These are phyloP conservation scores for Knufia fluminis DNA, from an alignment of 2,329 filamentous ascomycete species.

Conservation along the genomic window DNA sequence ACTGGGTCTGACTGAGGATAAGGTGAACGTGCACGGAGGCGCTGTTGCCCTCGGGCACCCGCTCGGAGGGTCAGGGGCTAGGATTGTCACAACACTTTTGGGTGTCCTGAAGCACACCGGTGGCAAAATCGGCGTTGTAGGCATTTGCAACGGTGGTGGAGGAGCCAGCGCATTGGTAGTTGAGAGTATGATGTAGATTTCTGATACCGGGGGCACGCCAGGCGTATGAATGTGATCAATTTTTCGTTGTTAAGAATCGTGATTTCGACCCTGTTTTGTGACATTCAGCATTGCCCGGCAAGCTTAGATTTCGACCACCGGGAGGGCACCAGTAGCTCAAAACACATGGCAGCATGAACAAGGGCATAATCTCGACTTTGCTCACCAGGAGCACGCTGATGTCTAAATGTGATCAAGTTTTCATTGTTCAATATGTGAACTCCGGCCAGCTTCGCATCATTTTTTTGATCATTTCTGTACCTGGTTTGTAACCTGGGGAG, in stretches of 20 bases:
- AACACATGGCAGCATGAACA: too few species aligned
- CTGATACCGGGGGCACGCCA: neutral
- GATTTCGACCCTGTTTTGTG: neutral
- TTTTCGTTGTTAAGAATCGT: neutral
- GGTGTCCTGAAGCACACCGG: conserved; percentile 84
- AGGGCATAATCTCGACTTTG: too few species aligned
- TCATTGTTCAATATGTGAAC: too few species aligned
- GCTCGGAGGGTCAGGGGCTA: conserved; percentile 83
- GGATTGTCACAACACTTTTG: conserved; percentile 83
- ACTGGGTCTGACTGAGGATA: conserved; percentile 66
- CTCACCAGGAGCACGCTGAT: too few species aligned
- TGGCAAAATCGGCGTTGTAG: conserved; percentile 85
- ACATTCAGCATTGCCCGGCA: too few species aligned
- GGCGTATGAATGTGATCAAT: neutral
- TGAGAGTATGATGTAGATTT: conserved; percentile 47
- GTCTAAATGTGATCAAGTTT: too few species aligned
- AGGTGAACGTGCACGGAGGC: conserved; percentile 92
- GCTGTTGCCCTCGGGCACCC: conserved; percentile 94
- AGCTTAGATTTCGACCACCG: neutral
- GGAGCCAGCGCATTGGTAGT: conserved; percentile 90
- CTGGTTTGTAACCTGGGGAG: too few species aligned
- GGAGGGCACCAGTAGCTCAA: neutral
- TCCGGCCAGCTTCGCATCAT: too few species aligned
- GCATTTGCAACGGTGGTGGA: conserved; percentile 96
- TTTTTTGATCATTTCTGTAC: too few species aligned